Conservation (phyloP, 2,329 filamentous ascomycete species). For the Geosmithia putterillii region DNA sequence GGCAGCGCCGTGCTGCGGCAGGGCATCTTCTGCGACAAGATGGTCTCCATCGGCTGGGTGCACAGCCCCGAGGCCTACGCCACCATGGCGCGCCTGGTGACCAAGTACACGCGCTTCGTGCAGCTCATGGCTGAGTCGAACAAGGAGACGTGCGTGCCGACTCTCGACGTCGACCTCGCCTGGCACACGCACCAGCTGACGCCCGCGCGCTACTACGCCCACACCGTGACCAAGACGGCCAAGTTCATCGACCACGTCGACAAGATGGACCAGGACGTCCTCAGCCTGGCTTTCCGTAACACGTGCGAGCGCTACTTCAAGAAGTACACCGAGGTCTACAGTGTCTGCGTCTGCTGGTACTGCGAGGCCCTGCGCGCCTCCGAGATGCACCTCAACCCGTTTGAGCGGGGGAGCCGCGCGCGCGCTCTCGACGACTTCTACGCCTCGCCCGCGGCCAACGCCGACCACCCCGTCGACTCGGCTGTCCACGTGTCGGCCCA, state of each 20-base stretch:
- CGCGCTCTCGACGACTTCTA: neutral
- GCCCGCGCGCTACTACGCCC: constrained; percentile 12
- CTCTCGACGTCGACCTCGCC: constrained; percentile 26
- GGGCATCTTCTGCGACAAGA: constrained; percentile 57
- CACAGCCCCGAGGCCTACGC: constrained; percentile 48
- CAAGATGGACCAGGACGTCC: constrained; percentile 13
- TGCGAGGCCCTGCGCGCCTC: constrained; percentile 11
- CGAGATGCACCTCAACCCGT: neutral
- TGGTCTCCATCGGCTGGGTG: constrained; percentile 67
- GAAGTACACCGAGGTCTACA: constrained; percentile 21
- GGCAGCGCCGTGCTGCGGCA: constrained; percentile 54
- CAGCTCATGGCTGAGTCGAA: neutral
- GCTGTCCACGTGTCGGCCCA: neutral
- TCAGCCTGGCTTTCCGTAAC: constrained; percentile 13
- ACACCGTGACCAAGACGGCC: constrained; percentile 5
- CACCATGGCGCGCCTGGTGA: neutral
- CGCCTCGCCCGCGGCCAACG: neutral
- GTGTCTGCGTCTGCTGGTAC: constrained; percentile 21
- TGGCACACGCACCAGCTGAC: constrained; percentile 31
- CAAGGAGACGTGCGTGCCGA: constrained; percentile 18
- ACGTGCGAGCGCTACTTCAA: constrained; percentile 15
- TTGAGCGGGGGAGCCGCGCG: neutral
- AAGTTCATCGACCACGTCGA: constrained; percentile 26
- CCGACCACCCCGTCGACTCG: neutral
- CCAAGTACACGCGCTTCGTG: neutral